Conservation (phyloP, 257 asterid genomes). For the Capsicum chinense region DNA sequence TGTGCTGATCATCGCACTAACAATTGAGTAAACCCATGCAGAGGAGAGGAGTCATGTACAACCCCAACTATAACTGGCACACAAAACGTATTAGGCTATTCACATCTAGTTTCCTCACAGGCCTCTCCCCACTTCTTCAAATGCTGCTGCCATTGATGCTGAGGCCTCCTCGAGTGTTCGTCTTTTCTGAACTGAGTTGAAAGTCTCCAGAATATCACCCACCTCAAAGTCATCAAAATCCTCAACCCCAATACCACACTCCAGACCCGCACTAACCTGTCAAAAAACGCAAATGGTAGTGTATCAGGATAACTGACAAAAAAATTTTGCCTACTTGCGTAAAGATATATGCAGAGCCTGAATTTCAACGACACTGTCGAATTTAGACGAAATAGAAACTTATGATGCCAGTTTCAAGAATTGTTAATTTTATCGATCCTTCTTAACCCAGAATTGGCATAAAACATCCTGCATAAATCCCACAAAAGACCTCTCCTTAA, state of each 20-base stretch:
- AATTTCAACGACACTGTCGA: neutral
- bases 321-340: neutral
- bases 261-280: conserved; percentile 94
- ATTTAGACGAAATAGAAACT: neutral
- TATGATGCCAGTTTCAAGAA: neutral
- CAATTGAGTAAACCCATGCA: conserved; percentile 28
- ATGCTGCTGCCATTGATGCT: conserved; percentile 87
- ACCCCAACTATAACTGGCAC: conserved; percentile 1
- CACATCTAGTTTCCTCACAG: conserved; percentile 38
- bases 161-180: conserved; percentile 99
- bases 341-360: neutral
- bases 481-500: neutral
- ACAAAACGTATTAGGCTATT: conserved; percentile 31
- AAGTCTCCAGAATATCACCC: conserved; percentile 83
- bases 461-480: neutral
- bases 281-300: conserved; percentile 19
- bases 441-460: conserved; percentile 4
- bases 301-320: neutral
- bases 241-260: conserved; percentile 86
- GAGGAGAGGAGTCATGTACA: neutral
- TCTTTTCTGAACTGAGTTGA: conserved; percentile 75
- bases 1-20: conserved; percentile 14
- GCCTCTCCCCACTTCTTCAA: conserved; percentile 59
- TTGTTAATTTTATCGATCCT: neutral
- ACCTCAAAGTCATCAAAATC: conserved; percentile 79